These are phyloP conservation scores for Pichia cephalocereana DNA, from an alignment of 805 yeast species.

Conservation along the genomic window DNA sequence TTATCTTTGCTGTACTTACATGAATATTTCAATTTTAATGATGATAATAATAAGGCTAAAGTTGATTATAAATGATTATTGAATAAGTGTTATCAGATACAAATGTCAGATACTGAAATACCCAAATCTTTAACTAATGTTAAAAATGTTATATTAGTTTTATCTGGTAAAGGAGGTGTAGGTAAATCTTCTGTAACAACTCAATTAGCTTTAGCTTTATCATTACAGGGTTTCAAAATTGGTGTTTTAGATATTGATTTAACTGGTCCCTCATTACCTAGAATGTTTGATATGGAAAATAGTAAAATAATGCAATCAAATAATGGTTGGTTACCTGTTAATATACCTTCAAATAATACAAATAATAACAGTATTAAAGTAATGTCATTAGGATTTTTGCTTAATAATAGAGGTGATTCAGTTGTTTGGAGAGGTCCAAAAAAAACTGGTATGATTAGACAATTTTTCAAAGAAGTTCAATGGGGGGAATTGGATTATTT, in stretches of 20 bases:
- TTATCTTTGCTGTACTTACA: too few species aligned
- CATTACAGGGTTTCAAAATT: conserved; percentile 63
- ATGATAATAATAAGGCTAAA: too few species aligned
- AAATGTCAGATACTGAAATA: conserved; percentile 13
- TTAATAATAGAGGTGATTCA: conserved; percentile 76
- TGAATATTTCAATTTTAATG: too few species aligned
- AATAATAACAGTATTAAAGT: conserved; percentile 31
- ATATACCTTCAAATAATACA: conserved; percentile 24
- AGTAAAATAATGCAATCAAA: conserved; percentile 70
- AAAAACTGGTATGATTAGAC: conserved; percentile 95
- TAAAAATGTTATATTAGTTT: conserved; percentile 68
- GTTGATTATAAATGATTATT: too few species aligned
- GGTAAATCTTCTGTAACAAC: conserved; percentile 96
- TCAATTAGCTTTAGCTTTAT: conserved; percentile 80
- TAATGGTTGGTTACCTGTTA: conserved; percentile 97
- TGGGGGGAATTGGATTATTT: conserved; percentile 84
- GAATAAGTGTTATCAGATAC: too few species aligned
- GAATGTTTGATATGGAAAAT: conserved; percentile 89
- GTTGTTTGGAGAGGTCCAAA: conserved; percentile 99
- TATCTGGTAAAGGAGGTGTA: conserved; percentile 96
- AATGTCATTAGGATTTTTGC: conserved; percentile 83
- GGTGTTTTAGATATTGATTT: conserved; percentile 93
- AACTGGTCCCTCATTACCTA: conserved; percentile 93
- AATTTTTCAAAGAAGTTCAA: conserved; percentile 78
- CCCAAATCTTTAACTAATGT: conserved; percentile 35